phyloP scores from a whole-genome alignment of 2,329 filamentous ascomycete species.

The Trichophyton verrucosum region DNA sequence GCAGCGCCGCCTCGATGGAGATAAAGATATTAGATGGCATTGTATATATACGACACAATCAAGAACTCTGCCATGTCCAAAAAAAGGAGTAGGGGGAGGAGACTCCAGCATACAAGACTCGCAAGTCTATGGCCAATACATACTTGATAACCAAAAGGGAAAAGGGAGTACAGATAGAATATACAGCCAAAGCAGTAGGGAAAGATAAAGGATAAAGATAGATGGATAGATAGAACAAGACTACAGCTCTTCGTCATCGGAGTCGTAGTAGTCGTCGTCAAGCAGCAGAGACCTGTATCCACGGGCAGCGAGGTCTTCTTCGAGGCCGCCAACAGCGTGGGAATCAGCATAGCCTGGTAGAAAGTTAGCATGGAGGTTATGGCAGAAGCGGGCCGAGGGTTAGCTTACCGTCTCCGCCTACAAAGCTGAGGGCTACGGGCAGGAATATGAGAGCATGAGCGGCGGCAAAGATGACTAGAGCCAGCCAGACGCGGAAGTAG shows the following conservation, averaged over 20 bases:
- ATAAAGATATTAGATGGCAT: background rate
- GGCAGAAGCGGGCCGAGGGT: background rate
- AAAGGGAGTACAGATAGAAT: conserved; percentile 3
- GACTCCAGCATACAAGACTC: background rate
- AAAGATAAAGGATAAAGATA: background rate
- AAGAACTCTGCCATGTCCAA: background rate
- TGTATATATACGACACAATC: background rate
- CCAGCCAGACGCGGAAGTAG: conserved; percentile 94
- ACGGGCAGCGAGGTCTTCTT: conserved; percentile 72
- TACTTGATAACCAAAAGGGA: background rate
- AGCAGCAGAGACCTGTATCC: conserved; percentile 65
- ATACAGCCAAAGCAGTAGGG: conserved; percentile 2
- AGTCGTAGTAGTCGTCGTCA: conserved; percentile 65
- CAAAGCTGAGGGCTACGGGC: conserved; percentile 73
- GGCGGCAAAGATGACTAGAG: conserved; percentile 78
- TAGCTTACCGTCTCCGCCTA: conserved; percentile 60
- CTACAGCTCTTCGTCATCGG: conserved; percentile 45
- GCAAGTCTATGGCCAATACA: background rate
- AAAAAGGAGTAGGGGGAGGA: background rate
- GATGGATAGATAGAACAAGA: background rate
- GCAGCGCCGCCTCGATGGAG: background rate
- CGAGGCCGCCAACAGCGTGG: conserved; percentile 74
- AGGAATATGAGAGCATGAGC: conserved; percentile 82
- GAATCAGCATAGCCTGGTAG: conserved; percentile 66
- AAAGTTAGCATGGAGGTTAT: conserved; percentile 11